Evolutionary conservation across 768 basidiomycete genomes (phyloP).

Genomic region (Gymnopilus dilepis): DNA sequence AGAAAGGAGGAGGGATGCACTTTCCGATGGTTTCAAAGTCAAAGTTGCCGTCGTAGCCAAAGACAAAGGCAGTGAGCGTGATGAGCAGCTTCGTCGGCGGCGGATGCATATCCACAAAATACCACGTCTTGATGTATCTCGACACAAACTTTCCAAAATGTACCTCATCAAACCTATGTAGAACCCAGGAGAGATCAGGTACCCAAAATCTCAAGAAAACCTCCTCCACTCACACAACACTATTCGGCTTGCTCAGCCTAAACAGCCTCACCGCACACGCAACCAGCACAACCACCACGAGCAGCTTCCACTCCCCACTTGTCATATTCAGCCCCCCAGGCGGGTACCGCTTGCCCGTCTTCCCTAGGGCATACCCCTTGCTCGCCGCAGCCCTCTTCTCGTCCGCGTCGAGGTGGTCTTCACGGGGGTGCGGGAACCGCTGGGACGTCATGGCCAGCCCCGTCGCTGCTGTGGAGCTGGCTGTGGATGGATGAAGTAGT

Average conservation of each 20-base stretch:
- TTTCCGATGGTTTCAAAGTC: constrained; percentile 99
- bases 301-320: constrained; percentile 77
- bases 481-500: constrained; percentile 3
- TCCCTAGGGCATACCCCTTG: constrained; percentile 59
- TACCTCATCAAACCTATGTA: constrained; percentile 90
- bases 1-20: constrained; percentile 50
- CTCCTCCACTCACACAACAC: constrained; percentile 93
- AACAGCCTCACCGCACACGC: constrained; percentile 86
- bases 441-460: constrained; percentile 43
- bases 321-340: constrained; percentile 70
- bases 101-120: constrained; percentile 96
- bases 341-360: constrained; percentile 48
- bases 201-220: neutral
- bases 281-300: constrained; percentile 67
- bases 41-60: constrained; percentile 90
- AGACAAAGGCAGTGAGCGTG: constrained; percentile 86
- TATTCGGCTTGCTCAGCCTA: constrained; percentile 82
- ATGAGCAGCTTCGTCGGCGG: constrained; percentile 96
- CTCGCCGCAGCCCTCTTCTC: constrained; percentile 70
- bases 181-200: too few species aligned
- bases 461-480: constrained; percentile 28
- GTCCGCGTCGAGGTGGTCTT: constrained; percentile 78
- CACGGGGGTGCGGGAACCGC: constrained; percentile 68
- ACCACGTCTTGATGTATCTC: constrained; percentile 91
- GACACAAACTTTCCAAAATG: constrained; percentile 98